Conservation (phyloP, 2,329 filamentous ascomycete genomes). For the Nannizziopsis barbatae region DNA sequence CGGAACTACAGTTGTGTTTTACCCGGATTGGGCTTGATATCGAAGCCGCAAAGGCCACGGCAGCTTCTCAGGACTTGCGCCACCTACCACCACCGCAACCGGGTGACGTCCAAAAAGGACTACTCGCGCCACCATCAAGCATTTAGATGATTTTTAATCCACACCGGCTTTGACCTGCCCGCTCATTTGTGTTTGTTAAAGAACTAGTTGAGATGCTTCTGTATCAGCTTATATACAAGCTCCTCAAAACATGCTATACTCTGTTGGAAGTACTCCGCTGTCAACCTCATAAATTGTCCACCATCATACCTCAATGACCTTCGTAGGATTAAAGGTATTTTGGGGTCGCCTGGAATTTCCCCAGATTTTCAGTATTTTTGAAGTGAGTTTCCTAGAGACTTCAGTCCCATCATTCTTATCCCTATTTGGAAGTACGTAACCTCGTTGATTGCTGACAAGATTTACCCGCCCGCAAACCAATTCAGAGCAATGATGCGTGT, state of each 20-base stretch:
- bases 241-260: no score
- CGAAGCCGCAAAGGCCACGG: no score
- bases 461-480: constrained; percentile 27
- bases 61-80: no score
- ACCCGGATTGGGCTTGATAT: no score
- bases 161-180: neutral
- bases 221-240: no score
- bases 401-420: constrained; percentile 2
- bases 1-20: no score
- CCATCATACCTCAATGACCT: neutral
- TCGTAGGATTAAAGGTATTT: neutral
- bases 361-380: neutral
- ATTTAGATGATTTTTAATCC: no score
- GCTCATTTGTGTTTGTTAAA: neutral
- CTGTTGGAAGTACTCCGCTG: no score
- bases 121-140: neutral
- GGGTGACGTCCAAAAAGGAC: neutral
- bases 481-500: constrained; percentile 37
- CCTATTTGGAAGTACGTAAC: constrained; percentile 28
- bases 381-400: neutral
- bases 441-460: constrained; percentile 38
- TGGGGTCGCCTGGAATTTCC: neutral
- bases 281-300: neutral
- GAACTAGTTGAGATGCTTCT: no score
- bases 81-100: no score